Evolutionary conservation across 1,284 basidiomycete genomes (phyloP).

Genomic region (Boletus chippewaensis): DNA sequence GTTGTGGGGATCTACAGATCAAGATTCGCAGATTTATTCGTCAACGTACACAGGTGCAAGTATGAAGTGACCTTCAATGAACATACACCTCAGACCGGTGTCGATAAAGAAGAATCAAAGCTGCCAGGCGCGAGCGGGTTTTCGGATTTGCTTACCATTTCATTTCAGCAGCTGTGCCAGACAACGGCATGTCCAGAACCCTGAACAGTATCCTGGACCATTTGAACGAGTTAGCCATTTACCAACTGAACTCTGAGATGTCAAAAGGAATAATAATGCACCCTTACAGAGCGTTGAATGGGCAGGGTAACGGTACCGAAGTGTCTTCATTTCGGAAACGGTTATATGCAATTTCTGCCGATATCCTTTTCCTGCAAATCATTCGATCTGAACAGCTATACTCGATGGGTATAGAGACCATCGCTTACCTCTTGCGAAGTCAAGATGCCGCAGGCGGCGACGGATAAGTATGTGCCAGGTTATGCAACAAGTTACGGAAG

Average conservation of each 20-base stretch:
- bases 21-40: neutral
- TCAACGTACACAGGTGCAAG: neutral
- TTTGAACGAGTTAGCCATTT: no score
- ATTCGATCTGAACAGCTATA: no score
- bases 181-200: no score
- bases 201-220: neutral
- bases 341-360: neutral
- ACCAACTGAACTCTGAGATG: no score
- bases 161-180: no score
- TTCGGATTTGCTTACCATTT: no score
- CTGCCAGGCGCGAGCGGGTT: neutral
- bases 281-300: neutral
- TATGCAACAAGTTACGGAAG: neutral
- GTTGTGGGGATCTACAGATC: neutral
- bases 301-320: slow-evolving; percentile 6
- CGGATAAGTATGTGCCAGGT: neutral
- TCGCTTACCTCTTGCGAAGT: neutral
- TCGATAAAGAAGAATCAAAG: neutral
- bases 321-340: slow-evolving; percentile 19
- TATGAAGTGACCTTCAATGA: neutral
- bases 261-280: neutral
- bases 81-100: neutral
- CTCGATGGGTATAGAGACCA: no score
- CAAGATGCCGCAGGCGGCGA: slow-evolving; percentile 2
- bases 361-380: no score